These are phyloP conservation scores for Trichosporon faecale DNA, from an alignment of 1,284 basidiomycete species.

Conservation along the genomic window DNA sequence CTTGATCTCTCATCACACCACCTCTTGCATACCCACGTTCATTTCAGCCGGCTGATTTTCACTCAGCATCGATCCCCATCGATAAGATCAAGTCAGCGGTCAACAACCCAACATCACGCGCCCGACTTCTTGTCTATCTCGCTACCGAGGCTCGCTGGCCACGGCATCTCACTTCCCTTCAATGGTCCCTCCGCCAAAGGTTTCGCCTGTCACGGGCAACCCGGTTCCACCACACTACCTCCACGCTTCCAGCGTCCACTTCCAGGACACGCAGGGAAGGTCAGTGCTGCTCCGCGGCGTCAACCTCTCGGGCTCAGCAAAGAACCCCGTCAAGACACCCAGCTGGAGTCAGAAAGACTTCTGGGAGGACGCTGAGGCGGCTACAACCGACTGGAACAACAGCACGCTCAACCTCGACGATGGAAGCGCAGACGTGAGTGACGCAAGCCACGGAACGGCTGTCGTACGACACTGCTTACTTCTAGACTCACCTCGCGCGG, in stretches of 20 bases:
- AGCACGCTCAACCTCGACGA: conserved; percentile 69
- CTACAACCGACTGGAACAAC: conserved; percentile 64
- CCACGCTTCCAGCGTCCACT: conserved; percentile 68
- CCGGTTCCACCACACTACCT: conserved; percentile 54
- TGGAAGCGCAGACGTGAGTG: conserved; percentile 49
- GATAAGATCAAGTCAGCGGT: background rate
- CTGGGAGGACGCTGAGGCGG: conserved; percentile 77
- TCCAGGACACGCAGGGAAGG: conserved; percentile 79
- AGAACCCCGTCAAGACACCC: conserved; percentile 71
- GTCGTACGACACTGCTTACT: background rate
- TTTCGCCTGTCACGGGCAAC: conserved; percentile 67
- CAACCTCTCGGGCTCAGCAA: conserved; percentile 84
- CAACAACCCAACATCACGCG: background rate
- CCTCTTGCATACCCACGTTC: background rate
- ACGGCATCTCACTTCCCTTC: background rate
- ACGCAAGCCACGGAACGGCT: background rate
- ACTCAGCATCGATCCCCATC: background rate
- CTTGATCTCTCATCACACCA: background rate
- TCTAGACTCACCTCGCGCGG: conserved; percentile 81
- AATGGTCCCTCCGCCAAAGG: conserved; percentile 49
- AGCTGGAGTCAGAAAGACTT: conserved; percentile 71
- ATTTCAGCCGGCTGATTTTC: background rate
- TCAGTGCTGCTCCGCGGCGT: conserved; percentile 84
- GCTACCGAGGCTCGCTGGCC: background rate
- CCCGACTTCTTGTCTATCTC: background rate